A percentile compares a stretch with the other conserved stretches of the same genome.
These are phyloP conservation scores for Tolypocladium tundrense DNA, from an alignment of 2,329 filamentous ascomycete genomes.

Conservation along the genomic window DNA sequence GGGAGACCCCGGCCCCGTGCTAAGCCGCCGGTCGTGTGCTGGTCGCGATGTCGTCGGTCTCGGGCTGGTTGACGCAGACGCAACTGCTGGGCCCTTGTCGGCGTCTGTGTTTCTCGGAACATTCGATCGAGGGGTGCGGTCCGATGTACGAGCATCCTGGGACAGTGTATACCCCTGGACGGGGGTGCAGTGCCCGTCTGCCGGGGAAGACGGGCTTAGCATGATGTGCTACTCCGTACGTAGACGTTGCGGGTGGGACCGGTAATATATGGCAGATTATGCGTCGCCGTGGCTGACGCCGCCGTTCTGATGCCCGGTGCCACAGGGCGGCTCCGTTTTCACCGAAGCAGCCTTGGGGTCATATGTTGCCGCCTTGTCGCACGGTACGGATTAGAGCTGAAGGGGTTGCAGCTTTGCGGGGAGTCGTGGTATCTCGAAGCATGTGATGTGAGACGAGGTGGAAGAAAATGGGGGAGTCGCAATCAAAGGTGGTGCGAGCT, in stretches of 20 bases:
- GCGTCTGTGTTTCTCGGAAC: neutral
- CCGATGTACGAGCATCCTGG: neutral
- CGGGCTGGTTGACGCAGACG: neutral
- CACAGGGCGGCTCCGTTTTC: neutral
- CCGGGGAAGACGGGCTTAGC: conserved; percentile 9
- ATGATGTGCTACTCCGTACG: conserved; percentile 9
- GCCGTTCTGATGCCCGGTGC: neutral
- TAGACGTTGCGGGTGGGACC: neutral
- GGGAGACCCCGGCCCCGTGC: neutral
- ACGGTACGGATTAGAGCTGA: neutral
- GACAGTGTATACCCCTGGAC: conserved; percentile 5
- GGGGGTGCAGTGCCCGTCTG: neutral
- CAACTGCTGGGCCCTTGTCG: neutral
- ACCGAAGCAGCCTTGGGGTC: neutral
- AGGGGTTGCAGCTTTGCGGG: neutral
- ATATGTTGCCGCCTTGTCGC: neutral
- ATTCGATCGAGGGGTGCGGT: neutral
- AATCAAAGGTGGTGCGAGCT: neutral
- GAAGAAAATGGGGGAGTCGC: neutral
- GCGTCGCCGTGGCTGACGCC: neutral
- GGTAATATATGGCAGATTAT: neutral
- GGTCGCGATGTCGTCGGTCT: neutral
- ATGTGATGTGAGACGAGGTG: neutral
- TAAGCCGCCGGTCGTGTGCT: neutral
- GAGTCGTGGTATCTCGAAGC: neutral